These are phyloP conservation scores for Hypericum androsaemum DNA, from an alignment of 345 rosid genomes.

Conservation along the genomic window DNA sequence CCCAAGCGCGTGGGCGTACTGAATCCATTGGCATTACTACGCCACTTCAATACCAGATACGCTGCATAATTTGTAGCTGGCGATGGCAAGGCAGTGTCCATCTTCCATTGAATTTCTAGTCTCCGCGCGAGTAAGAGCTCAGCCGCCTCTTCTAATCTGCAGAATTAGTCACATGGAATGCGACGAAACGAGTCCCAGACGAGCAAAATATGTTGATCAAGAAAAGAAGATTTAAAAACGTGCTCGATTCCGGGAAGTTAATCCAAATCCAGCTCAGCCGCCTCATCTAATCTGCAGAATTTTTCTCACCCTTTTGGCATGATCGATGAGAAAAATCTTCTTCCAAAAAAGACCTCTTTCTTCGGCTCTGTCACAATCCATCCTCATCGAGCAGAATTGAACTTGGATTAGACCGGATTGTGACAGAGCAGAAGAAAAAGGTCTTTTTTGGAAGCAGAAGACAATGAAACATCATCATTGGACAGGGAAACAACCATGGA, in stretches of 20 bases:
- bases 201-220: too few species aligned
- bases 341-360: too few species aligned
- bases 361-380: too few species aligned
- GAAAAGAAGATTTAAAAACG: constrained; percentile 10
- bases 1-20: too few species aligned
- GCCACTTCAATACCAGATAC: constrained; percentile 16
- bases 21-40: too few species aligned
- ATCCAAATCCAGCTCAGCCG: constrained; percentile 8
- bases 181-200: too few species aligned
- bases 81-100: constrained; percentile 14
- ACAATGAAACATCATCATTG: not conserved
- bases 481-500: not conserved
- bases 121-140: constrained; percentile 10
- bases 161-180: too few species aligned
- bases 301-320: constrained; percentile 5
- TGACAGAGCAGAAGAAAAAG: not conserved
- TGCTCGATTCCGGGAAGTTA: not conserved
- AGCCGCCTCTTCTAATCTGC: constrained; percentile 20
- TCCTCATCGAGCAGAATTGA: too few species aligned
- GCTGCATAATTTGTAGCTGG: constrained; percentile 18
- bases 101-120: constrained; percentile 14
- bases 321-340: too few species aligned
- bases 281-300: constrained; percentile 8
- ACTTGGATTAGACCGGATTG: too few species aligned
- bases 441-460: constrained; percentile 3